Base-by-base conservation (phyloP, 345 rosid genomes). In the Dipteronia sinensis region DNA sequence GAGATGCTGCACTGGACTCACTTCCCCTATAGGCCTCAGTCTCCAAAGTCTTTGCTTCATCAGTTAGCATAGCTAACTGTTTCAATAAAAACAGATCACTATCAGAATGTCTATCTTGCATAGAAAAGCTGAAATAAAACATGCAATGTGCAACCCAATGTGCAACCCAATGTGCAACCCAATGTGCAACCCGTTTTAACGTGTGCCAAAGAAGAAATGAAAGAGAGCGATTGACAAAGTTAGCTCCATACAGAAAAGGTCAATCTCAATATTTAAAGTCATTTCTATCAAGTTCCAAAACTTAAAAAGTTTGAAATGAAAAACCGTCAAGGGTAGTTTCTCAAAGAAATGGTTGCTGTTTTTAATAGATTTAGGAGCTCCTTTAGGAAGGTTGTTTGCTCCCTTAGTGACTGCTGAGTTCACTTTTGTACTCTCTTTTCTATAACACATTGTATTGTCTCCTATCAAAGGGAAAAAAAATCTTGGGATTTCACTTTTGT, bases 21-120 rank as follows among this genome's bases (percentile, higher is more conserved):
- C 81, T 83, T 31, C 78, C 89, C 83, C 70, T 88, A 1, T 65
- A 56, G 59, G 76, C 80, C 80, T 91, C 92, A 47, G 80, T 73
- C 85, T 92, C 98, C 83, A 91, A 81, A 68, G 13, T 77, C 84
- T 87, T 89, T 2, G 92, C 91, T 87, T 96, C 97, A 3, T 88
- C 86, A 2, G 22, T 82, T 80, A 92, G 80, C 92, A 83, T 80
- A 59, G 86, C 84, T 51, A 92, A 81, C 97, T 93, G 89, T 85
- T 81, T 65, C 70, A 81, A 56, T 19, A 71, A 53, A 68, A 27
- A 15, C n/a, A 44, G 23, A 63, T 44, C 23, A 76, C 63, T 74
- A 29, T 12, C 53, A 58, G 23, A 58, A 58, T 59, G 62, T 56
- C 23, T 29, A 7, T 55, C 38, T 29, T 29, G 13, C 31, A 65